Conservation (phyloP, 805 yeast genomes). For the Scheffersomyces amazonensis region DNA sequence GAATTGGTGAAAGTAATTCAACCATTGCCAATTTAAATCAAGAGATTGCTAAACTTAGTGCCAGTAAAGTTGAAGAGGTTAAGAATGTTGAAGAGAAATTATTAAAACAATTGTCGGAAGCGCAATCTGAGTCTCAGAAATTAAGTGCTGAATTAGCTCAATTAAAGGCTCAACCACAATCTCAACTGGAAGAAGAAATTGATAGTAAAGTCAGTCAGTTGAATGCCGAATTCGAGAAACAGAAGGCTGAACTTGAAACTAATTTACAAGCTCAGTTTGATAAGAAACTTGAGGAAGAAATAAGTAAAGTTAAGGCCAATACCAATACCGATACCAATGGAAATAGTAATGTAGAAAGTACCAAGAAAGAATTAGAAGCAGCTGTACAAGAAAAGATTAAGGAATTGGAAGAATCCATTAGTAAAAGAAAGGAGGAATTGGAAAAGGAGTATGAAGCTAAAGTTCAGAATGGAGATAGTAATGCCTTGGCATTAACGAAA, state of each 20-base stretch:
- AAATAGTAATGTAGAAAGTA: conserved; percentile 16
- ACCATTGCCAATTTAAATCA: conserved; percentile 18
- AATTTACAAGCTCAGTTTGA: conserved; percentile 17
- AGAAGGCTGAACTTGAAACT: conserved; percentile 11
- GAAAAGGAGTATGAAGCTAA: conserved; percentile 31
- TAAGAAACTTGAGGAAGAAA: conserved; percentile 23
- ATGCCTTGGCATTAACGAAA: conserved; percentile 3
- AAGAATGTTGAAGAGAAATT: conserved; percentile 8
- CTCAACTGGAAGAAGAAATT: conserved; percentile 15
- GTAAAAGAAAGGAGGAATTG: conserved; percentile 28
- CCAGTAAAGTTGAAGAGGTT: neutral
- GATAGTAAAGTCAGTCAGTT: conserved; percentile 10
- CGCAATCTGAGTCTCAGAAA: conserved; percentile 13
- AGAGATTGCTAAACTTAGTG: conserved; percentile 12
- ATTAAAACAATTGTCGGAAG: conserved; percentile 9
- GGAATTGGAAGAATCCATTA: conserved; percentile 13
- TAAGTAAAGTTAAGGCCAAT: conserved; percentile 29
- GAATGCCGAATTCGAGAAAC: conserved; percentile 14
- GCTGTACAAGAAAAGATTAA: conserved; percentile 14
- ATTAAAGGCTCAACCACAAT: conserved; percentile 3
- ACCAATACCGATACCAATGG: too few relatives aligned
- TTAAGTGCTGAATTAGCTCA: conserved; percentile 11
- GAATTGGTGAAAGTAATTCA: conserved; percentile 23
- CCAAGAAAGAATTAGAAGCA: conserved; percentile 22
- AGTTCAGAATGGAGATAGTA: conserved; percentile 14